A percentile compares a stretch with the other conserved stretches of the same genome.
Evolutionary conservation across 805 yeast species (phyloP).

Genomic region (Saturnispora besseyi): DNA sequence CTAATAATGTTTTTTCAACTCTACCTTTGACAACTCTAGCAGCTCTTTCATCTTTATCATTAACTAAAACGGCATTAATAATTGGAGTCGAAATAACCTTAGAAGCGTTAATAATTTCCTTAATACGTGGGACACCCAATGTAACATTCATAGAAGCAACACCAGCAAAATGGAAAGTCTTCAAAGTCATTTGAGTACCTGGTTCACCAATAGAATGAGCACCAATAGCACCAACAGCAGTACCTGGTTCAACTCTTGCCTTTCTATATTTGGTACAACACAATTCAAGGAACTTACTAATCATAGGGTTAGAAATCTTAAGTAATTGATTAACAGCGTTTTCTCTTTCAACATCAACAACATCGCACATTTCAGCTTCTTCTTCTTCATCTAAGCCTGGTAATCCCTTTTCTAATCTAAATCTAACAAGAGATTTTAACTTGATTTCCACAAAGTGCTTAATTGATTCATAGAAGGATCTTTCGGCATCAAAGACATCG

Average conservation of each 20-base stretch:
- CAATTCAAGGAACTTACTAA: conserved; percentile 59
- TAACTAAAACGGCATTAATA: conserved; percentile 87
- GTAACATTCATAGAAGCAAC: conserved; percentile 99
- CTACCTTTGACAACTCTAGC: conserved; percentile 98
- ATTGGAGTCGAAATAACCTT: conserved; percentile 93
- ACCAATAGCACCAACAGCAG: conserved; percentile 99
- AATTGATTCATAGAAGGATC: conserved; percentile 73
- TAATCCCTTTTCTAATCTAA: conserved; percentile 47
- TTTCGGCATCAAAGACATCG: conserved; percentile 81
- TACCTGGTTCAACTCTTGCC: conserved; percentile 96
- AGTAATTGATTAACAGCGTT: conserved; percentile 53
- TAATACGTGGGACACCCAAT: conserved; percentile 98
- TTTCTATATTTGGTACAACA: conserved; percentile 75
- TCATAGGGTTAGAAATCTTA: conserved; percentile 53
- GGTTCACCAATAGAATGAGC: conserved; percentile 99
- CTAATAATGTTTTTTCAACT: conserved; percentile 80
- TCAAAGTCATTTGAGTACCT: conserved; percentile 96
- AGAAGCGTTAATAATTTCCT: conserved; percentile 96
- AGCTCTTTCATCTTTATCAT: conserved; percentile 91
- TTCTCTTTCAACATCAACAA: conserved; percentile 22
- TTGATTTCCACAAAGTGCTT: conserved; percentile 52
- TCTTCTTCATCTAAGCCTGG: conserved; percentile 32
- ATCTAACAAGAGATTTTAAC: conserved; percentile 45
- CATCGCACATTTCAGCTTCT: conserved; percentile 21
- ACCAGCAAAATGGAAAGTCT: conserved; percentile 85